Evolutionary conservation across 176 grass and related monocot species (phyloP).

Genomic region (Oryza brachyantha): DNA sequence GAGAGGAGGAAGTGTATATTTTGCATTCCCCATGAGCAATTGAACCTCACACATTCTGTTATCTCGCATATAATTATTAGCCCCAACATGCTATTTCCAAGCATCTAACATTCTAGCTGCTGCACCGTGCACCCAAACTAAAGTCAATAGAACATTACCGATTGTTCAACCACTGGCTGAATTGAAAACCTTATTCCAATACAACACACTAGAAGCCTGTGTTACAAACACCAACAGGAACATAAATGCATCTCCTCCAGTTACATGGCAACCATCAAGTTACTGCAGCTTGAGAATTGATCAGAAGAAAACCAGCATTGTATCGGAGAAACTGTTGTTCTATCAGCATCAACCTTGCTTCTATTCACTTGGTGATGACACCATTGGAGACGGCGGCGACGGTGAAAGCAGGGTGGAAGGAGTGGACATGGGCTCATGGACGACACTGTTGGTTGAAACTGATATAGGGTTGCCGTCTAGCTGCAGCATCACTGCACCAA

Average conservation of each 20-base stretch:
- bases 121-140: background rate
- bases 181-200: constrained; percentile 8
- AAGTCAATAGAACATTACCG: background rate
- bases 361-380: constrained; percentile 36
- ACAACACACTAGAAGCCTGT: background rate
- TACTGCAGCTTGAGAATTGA: background rate
- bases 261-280: background rate
- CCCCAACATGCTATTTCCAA: background rate
- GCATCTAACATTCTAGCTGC: background rate
- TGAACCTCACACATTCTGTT: no score
- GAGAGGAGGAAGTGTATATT: no score
- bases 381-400: constrained; percentile 17
- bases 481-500: constrained; percentile 79
- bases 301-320: background rate
- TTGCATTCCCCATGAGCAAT: no score
- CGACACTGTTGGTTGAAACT: constrained; percentile 61
- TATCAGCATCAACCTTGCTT: background rate
- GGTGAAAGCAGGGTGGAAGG: constrained; percentile 49
- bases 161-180: background rate
- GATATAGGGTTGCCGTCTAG: constrained; percentile 62
- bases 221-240: background rate
- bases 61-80: no score
- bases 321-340: background rate
- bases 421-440: constrained; percentile 65
- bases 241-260: background rate